A percentile compares a stretch with the other conserved stretches of the same genome.
phyloP scores from a whole-genome alignment of 805 yeast genomes.

The Torulaspora gathmanii region DNA sequence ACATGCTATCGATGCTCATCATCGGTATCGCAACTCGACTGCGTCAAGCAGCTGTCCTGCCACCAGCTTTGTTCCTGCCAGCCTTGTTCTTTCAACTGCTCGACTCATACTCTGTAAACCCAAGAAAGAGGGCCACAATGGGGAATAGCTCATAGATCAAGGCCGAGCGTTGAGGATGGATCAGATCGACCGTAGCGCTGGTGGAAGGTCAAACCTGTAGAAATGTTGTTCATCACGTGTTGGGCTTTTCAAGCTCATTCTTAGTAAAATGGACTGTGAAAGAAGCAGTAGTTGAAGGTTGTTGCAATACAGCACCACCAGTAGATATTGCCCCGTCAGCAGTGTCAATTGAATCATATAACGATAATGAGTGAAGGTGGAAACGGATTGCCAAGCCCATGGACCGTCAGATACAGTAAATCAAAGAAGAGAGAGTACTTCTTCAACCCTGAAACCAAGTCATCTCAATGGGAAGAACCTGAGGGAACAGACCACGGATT shows the following conservation, averaged over 20 bases:
- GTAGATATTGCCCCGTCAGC: neutral
- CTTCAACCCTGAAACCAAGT: slow-evolving; percentile 61
- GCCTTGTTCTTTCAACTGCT: too few species aligned
- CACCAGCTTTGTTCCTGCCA: neutral
- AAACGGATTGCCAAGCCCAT: slow-evolving; percentile 80
- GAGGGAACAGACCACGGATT: slow-evolving; percentile 64
- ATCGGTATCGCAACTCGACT: neutral
- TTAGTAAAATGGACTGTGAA: neutral
- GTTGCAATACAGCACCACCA: neutral
- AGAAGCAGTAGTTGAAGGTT: neutral
- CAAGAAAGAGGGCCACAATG: neutral
- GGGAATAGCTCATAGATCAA: neutral
- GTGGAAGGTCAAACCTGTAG: neutral
- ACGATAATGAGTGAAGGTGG: slow-evolving; percentile 8
- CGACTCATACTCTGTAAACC: too few species aligned
- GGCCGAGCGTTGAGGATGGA: neutral
- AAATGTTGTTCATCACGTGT: neutral
- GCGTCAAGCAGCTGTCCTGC: neutral
- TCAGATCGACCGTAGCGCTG: neutral
- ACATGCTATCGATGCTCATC: neutral
- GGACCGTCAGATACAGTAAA: slow-evolving; percentile 76
- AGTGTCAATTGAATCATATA: neutral
- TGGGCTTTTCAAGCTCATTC: neutral
- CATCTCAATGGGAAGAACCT: slow-evolving; percentile 91
- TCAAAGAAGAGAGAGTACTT: slow-evolving; percentile 83